Base-by-base conservation (phyloP, 805 yeast genomes). In the Isabelozyma gotoi region DNA sequence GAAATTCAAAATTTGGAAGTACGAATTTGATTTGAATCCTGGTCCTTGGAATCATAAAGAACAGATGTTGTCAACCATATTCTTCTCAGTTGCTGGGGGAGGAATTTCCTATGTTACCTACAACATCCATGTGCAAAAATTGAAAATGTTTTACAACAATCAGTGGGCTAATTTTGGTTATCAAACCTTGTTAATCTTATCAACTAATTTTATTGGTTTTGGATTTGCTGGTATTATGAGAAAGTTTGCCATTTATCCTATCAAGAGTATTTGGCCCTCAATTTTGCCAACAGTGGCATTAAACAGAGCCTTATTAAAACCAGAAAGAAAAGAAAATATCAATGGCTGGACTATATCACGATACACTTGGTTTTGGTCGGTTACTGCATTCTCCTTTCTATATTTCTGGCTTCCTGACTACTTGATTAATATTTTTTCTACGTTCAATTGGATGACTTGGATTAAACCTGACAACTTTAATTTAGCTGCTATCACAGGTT, bases 21-120 rank as follows among this genome's bases (percentile, higher is more conserved):
- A 39, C 19, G 20, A 10, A 7, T 14, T 43, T 19, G 31, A 36
- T 17, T 16, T 36, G 12, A 44, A 38, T 17, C 44, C 44, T 19
- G 47, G 47, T 17, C 37, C 40, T 20, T 42, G 85, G 84, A 65
- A 71, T 20, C 68, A 60, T 48, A 82, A 82, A 55, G 88, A 82
- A 52, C 88, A 83, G 57, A 80, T 81, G 82, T 70, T 84, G 45
- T 68, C 84, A 1, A 78, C 88, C 6, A 54, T 73, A 21, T 66
- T 53, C 50, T 52, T 44, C 60, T 45, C 46, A 60, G 20, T 19
- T 33, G 57, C 60, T 40, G 29, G 29, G 8, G 45, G 38, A 14
- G 20, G 20, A 3, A 15, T 20, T 8, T 15, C 57, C 36, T 65
- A 45, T 27, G 56, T 50, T n/a, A 29, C 48, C 2, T 52, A 38